Evolutionary conservation across 2,329 filamentous ascomycete genomes (phyloP), one percentile per base, ranked within the genome.

Genomic region (Biscogniauxia sp.): DNA sequence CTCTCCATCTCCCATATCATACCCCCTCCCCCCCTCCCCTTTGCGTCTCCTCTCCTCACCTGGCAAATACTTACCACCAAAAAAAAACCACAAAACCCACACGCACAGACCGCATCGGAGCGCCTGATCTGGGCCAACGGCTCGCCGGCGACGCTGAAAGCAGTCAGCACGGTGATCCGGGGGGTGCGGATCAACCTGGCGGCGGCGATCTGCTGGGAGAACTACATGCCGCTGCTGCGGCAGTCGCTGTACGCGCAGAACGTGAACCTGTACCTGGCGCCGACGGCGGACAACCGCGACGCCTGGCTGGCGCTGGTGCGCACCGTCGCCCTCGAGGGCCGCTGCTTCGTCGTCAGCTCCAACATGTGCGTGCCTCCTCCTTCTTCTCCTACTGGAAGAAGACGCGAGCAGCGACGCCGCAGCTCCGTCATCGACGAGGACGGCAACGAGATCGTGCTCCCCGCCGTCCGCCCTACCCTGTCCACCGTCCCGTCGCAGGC

Each of bases 121-220:
- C 85, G 93, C 49, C 79, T 97, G 55, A 85, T 97, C 61, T 97
- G 93, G 93, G 92, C 91, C 0, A 91, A 96, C 73, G 93, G 93
- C 50, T 89, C 88, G 2, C 86, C 93, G 0, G 85, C 85, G 0
- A 95, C 92, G 3, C 82, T 97, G 26, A 86, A 86, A 64, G 93
- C 93, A 3, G 86, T 97, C 1, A 89, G 86, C 25, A 93, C 92
- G 1, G 85, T 81, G 23, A 92, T 97, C 73, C 88, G 89, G 62
- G 92, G 92, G 55, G 85, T 93, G 2, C 87, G 86, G 64, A 77
- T 97, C 62, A 94, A 91, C 59, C 84, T 97, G 61, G 93, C 89
- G 0, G 88, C 90, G 2, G 94, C 93, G 3, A 96, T 98, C 66
- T 97, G 93, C 80, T 97, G 93, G 93, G 93, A 98, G 75, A 97